phyloP scores from a whole-genome alignment of 1,284 basidiomycete species.

The Boletellus dicymbophilus region DNA sequence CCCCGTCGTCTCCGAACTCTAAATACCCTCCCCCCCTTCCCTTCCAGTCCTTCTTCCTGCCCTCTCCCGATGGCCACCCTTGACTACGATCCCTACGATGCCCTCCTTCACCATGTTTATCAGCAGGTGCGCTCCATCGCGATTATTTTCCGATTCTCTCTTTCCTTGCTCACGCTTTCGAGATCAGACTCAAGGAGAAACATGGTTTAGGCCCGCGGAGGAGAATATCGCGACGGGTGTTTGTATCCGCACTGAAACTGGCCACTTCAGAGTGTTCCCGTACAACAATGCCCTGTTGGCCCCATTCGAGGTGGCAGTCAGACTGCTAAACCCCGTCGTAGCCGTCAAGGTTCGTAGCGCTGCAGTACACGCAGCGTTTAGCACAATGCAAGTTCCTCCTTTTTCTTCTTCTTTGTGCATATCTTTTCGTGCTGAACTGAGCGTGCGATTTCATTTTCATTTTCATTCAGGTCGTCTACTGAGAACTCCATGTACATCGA shows the following conservation, averaged over 20 bases:
- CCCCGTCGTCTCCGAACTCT: constrained; percentile 9
- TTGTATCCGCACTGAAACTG: constrained; percentile 62
- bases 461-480: constrained; percentile 3
- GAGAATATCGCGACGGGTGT: constrained; percentile 56
- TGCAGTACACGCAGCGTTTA: constrained; percentile 78
- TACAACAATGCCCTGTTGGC: constrained; percentile 66
- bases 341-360: constrained; percentile 81
- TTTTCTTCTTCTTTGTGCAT: not conserved
- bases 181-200: constrained; percentile 53
- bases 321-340: constrained; percentile 74
- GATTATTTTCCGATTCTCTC: not conserved
- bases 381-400: constrained; percentile 29
- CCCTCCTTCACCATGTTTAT: constrained; percentile 38
- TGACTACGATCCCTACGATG: constrained; percentile 40
- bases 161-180: constrained; percentile 5
- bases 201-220: constrained; percentile 56
- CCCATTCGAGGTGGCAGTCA: constrained; percentile 71
- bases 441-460: not conserved
- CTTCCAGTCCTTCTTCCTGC: not conserved
- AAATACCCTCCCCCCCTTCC: constrained; percentile 11
- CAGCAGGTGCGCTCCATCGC: constrained; percentile 25
- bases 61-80: constrained; percentile 22
- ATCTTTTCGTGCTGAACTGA: not conserved
- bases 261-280: constrained; percentile 70
- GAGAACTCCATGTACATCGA: constrained; percentile 58